Conservation (phyloP, 2,329 filamentous ascomycete species). For the Aspergillus ibericus region DNA sequence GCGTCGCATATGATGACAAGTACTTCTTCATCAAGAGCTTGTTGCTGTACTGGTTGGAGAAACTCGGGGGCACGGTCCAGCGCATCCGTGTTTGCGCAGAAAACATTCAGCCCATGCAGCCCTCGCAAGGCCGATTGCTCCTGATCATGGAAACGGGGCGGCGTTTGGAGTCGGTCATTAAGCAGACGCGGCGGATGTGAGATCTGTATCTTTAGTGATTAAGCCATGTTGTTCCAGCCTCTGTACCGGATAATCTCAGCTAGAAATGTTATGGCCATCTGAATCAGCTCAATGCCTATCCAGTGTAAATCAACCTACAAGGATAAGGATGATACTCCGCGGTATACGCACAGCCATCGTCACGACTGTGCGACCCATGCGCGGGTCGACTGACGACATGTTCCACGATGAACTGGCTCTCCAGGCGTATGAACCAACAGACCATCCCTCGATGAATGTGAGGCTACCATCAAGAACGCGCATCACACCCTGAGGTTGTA, state of each 20-base stretch:
- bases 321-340: background rate
- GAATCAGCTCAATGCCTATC: too few relatives aligned
- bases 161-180: slow-evolving; percentile 30
- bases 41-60: slow-evolving; percentile 28
- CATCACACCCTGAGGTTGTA: slow-evolving; percentile 10
- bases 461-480: slow-evolving; percentile 15
- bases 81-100: slow-evolving; percentile 27
- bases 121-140: slow-evolving; percentile 23
- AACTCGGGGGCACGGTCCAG: slow-evolving; percentile 27
- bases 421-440: slow-evolving; percentile 11
- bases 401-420: slow-evolving; percentile 18
- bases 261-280: too few relatives aligned
- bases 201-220: too few relatives aligned
- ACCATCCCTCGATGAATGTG: slow-evolving; percentile 11
- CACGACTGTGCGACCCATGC: slow-evolving; percentile 15
- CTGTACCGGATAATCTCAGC: too few relatives aligned
- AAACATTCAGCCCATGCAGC: slow-evolving; percentile 26
- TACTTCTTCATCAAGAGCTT: slow-evolving; percentile 27
- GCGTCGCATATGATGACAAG: slow-evolving; percentile 29
- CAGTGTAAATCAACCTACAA: background rate
- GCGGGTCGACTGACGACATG: slow-evolving; percentile 14
- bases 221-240: too few relatives aligned
- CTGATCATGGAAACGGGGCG: slow-evolving; percentile 36
- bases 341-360: background rate
- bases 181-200: slow-evolving; percentile 28